Evolutionary conservation across 345 rosid species (phyloP).

Genomic region (Carallia brachiata): DNA sequence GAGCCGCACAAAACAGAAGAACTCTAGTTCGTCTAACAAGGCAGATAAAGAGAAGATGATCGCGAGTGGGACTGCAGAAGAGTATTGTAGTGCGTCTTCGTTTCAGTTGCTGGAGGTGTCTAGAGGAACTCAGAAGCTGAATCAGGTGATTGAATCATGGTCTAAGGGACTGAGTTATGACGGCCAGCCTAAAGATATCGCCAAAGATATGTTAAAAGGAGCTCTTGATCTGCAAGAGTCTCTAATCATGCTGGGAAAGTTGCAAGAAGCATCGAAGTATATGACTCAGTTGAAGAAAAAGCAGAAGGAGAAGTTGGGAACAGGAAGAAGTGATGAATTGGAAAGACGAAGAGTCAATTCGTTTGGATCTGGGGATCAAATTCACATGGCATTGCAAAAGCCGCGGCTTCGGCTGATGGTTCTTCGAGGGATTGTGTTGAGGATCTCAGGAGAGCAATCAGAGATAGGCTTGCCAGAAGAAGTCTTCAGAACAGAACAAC

Average conservation of each 20-base stretch:
- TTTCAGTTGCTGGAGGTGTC: conserved; percentile 76
- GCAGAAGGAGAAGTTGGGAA: conserved; percentile 32
- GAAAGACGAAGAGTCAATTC: conserved; percentile 38
- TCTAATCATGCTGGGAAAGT: conserved; percentile 59
- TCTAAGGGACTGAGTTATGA: conserved; percentile 45
- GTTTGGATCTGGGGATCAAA: conserved; percentile 32
- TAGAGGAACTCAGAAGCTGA: conserved; percentile 76
- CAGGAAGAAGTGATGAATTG: conserved; percentile 29
- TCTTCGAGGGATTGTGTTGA: conserved; percentile 54
- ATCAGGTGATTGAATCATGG: conserved; percentile 61
- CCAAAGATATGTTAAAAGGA: conserved; percentile 70
- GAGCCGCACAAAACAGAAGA: conserved; percentile 24
- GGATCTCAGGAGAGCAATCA: conserved; percentile 57
- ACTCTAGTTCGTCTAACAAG: conserved; percentile 16
- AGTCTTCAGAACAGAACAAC: conserved; percentile 34
- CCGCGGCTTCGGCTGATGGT: conserved; percentile 42
- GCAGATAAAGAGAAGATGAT: conserved; percentile 31
- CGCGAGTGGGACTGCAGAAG: conserved; percentile 24
- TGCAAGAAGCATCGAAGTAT: conserved; percentile 68
- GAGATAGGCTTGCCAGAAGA: conserved; percentile 59
- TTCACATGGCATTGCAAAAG: conserved; percentile 20
- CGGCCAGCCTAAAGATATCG: conserved; percentile 52
- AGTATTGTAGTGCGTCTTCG: conserved; percentile 36
- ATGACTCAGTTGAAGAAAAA: conserved; percentile 50
- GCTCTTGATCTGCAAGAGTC: conserved; percentile 91